Conservation (phyloP, 805 yeast genomes). For the Nakazawaea pomicola region DNA sequence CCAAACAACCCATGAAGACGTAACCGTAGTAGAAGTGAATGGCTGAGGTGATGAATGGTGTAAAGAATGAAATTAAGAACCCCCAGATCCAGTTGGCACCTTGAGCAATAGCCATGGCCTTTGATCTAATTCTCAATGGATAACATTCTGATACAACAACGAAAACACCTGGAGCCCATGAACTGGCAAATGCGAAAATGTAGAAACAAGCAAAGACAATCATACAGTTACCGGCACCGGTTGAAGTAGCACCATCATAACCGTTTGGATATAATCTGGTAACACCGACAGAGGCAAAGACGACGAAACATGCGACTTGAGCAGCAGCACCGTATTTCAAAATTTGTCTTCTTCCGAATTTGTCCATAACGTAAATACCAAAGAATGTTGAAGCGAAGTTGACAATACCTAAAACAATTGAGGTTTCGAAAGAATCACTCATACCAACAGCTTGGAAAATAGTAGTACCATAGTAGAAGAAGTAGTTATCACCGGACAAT, state of each 20-base stretch:
- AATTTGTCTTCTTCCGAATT: constrained; percentile 50
- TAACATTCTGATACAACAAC: constrained; percentile 50
- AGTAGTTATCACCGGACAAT: constrained; percentile 59
- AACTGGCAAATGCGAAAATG: constrained; percentile 67
- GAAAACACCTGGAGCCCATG: constrained; percentile 77
- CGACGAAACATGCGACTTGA: constrained; percentile 53
- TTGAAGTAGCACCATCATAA: constrained; percentile 30
- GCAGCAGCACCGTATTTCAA: constrained; percentile 46
- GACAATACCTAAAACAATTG: constrained; percentile 52
- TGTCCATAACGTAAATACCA: constrained; percentile 49
- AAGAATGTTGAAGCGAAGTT: constrained; percentile 51
- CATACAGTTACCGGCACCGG: constrained; percentile 51
- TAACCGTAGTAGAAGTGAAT: constrained; percentile 49
- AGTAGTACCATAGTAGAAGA: constrained; percentile 61
- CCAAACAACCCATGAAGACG: constrained; percentile 50
- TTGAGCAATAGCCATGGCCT: constrained; percentile 59
- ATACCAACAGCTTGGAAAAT: constrained; percentile 55
- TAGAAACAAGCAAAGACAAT: constrained; percentile 53
- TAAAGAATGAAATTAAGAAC: constrained; percentile 63
- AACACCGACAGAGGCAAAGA: constrained; percentile 59
- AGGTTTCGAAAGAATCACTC: constrained; percentile 51
- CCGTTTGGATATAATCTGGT: constrained; percentile 37
- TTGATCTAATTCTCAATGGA: constrained; percentile 66
- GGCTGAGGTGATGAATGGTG: constrained; percentile 46
- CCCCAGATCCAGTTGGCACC: constrained; percentile 76